Conservation (phyloP, 306 rosid species). For the Inga leiocalycina region DNA sequence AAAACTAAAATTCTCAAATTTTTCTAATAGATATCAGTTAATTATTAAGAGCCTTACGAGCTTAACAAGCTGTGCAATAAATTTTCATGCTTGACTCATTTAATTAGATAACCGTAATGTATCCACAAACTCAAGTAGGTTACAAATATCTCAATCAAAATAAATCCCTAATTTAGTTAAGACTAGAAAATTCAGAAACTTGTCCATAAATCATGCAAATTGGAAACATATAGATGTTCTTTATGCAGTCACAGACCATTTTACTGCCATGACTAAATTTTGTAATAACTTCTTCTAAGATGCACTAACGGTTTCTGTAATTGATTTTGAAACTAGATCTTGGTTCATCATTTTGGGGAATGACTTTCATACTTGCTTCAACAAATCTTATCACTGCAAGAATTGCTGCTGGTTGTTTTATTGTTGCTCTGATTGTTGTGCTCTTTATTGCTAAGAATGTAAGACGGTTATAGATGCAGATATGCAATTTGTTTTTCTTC, state of each 20-base stretch:
- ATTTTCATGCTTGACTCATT: background rate
- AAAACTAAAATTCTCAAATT: background rate
- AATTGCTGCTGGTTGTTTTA: constrained; percentile 92
- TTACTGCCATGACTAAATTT: constrained; percentile 24
- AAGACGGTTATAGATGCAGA: constrained; percentile 40
- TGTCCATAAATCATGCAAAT: background rate
- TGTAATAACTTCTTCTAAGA: constrained; percentile 20
- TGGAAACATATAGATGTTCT: background rate
- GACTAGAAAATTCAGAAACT: constrained; percentile 3
- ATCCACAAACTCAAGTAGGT: background rate
- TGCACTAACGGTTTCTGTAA: constrained; percentile 33
- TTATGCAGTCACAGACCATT: background rate
- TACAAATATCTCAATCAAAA: background rate
- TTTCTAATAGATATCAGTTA: background rate
- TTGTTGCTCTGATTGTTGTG: constrained; percentile 75
- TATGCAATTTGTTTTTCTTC: background rate
- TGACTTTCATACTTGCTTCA: constrained; percentile 91
- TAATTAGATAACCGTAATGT: background rate
- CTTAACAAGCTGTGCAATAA: background rate
- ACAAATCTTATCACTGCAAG: constrained; percentile 79
- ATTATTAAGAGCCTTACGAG: background rate
- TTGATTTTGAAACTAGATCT: constrained; percentile 64
- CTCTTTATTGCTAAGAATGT: constrained; percentile 92
- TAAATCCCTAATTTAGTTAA: background rate
- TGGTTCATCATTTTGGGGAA: constrained; percentile 99